These are phyloP conservation scores for Hydrangea macrophylla DNA, from an alignment of 148 eudicot genomes.

Conservation along the genomic window DNA sequence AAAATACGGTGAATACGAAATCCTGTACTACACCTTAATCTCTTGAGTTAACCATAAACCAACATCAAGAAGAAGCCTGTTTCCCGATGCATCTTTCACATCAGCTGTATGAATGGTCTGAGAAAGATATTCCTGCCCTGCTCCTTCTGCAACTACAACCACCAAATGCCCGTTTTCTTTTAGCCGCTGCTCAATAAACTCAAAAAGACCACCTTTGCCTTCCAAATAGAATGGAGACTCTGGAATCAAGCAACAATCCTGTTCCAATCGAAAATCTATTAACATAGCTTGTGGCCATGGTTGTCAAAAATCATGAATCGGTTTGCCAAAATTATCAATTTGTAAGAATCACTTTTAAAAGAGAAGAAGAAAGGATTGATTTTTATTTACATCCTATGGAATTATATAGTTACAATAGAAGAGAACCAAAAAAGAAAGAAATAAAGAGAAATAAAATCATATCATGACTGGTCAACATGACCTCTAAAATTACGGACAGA, in stretches of 20 bases:
- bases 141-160: slow-evolving; percentile 63
- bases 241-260: slow-evolving; percentile 73
- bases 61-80: slow-evolving; percentile 48
- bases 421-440: no score
- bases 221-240: slow-evolving; percentile 60
- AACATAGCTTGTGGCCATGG: slow-evolving; percentile 15
- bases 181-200: slow-evolving; percentile 48
- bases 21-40: slow-evolving; percentile 35
- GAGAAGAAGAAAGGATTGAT: no score
- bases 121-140: slow-evolving; percentile 55
- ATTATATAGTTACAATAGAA: no score
- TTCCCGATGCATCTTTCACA: slow-evolving; percentile 61
- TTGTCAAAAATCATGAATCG: no score
- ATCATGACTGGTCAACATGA: no score
- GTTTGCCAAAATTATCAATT: no score
- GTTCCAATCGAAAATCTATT: slow-evolving; percentile 24
- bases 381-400: no score
- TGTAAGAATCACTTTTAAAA: no score
- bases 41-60: slow-evolving; percentile 56
- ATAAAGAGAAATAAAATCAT: no score
- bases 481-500: no score
- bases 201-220: slow-evolving; percentile 59
- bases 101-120: slow-evolving; percentile 30
- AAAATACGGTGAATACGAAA: background rate
- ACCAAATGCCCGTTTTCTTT: slow-evolving; percentile 56